Percentiles rank a stretch among this genome's conserved stretches.
phyloP scores from a whole-genome alignment of 192 early-diverging fungal species.

The Coemansia sp. region DNA sequence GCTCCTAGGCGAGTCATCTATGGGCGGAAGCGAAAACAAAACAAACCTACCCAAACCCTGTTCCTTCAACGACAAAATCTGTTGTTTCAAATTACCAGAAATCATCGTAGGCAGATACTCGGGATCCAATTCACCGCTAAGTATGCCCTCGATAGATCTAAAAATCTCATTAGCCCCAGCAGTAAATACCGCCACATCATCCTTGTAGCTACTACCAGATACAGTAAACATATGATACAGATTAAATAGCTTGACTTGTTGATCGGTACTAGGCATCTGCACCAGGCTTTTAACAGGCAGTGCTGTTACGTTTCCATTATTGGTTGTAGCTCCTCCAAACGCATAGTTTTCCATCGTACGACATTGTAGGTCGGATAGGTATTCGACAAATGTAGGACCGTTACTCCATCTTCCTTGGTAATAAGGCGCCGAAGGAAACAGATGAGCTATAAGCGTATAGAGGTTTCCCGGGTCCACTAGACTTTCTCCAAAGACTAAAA shows the following conservation, averaged over 20 bases:
- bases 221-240: constrained; percentile 46
- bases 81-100: constrained; percentile 37
- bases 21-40: constrained; percentile 51
- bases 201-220: constrained; percentile 40
- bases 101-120: constrained; percentile 51
- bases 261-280: constrained; percentile 53
- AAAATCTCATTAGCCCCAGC: constrained; percentile 54
- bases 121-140: constrained; percentile 28
- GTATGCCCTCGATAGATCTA: constrained; percentile 49
- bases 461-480: constrained; percentile 52
- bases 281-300: constrained; percentile 46
- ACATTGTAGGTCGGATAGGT: constrained; percentile 49
- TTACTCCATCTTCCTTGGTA: constrained; percentile 57
- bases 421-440: constrained; percentile 51
- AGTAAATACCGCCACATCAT: constrained; percentile 50
- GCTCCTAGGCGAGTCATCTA: constrained; percentile 53
- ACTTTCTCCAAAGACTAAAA: constrained; percentile 54
- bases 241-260: constrained; percentile 53
- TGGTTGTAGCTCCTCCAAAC: constrained; percentile 51
- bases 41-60: constrained; percentile 44
- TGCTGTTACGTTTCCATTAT: constrained; percentile 52
- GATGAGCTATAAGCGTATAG: constrained; percentile 48
- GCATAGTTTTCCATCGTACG: constrained; percentile 54
- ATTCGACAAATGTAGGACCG: constrained; percentile 54
- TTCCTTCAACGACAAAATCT: constrained; percentile 48